Conservation (phyloP, 257 asterid species). For the Anisodus acutangulus region DNA sequence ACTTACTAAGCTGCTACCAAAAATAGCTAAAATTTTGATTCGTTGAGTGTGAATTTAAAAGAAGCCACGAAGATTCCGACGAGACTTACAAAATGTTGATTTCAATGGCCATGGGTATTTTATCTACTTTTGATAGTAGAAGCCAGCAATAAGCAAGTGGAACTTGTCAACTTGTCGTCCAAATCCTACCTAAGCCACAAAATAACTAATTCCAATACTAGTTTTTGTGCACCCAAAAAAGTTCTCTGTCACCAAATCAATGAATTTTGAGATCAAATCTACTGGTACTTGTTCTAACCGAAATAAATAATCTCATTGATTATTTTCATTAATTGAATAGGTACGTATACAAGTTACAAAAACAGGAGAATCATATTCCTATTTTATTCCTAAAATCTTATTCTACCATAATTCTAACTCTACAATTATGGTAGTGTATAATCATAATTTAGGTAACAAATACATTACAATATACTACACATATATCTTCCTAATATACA, state of each 20-base stretch:
- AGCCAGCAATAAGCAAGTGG: constrained; percentile 1
- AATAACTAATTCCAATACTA: not conserved
- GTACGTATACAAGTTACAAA: too few species aligned
- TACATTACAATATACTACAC: too few species aligned
- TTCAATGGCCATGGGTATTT: not conserved
- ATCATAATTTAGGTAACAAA: too few species aligned
- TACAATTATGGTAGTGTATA: too few species aligned
- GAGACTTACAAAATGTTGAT: not conserved
- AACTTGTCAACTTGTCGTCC: constrained; percentile 22
- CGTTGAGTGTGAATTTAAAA: not conserved
- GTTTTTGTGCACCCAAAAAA: not conserved
- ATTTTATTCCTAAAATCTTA: too few species aligned
- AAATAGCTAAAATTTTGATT: not conserved
- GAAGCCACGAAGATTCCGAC: constrained; percentile 1
- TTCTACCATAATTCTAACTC: too few species aligned
- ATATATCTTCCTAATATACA: too few species aligned
- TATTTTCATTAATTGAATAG: too few species aligned
- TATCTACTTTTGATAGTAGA: not conserved
- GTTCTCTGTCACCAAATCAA: not conserved
- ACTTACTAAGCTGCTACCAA: not conserved
- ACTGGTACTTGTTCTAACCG: not conserved
- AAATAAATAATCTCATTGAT: too few species aligned
- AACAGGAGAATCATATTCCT: too few species aligned
- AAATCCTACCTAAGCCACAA: not conserved
- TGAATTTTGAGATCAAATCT: not conserved